A percentile compares a stretch with the other conserved stretches of the same genome.
These are phyloP conservation scores for Cotoneaster glaucophyllus DNA, from an alignment of 306 rosid species.

Conservation along the genomic window DNA sequence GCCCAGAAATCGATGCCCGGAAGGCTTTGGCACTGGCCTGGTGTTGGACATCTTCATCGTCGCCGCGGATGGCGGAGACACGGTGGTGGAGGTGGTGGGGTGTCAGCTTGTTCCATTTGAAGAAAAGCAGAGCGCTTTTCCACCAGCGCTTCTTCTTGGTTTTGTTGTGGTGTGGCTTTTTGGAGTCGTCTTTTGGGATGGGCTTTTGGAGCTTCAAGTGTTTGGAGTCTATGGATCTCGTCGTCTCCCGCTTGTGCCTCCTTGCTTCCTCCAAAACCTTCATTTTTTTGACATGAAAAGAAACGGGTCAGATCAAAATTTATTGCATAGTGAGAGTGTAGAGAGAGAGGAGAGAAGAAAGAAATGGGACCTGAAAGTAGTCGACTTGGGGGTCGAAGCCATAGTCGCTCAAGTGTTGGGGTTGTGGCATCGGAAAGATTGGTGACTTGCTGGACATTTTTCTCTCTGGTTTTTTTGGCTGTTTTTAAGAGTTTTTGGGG, in stretches of 20 bases:
- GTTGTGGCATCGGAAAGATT: slow-evolving; percentile 69
- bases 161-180: slow-evolving; percentile 32
- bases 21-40: slow-evolving; percentile 69
- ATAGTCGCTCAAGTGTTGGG: slow-evolving; percentile 91
- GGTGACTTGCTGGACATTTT: slow-evolving; percentile 70
- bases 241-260: slow-evolving; percentile 57
- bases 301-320: background rate
- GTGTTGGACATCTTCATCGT: slow-evolving; percentile 42
- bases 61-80: background rate
- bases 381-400: slow-evolving; percentile 93
- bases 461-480: background rate
- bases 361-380: slow-evolving; percentile 64
- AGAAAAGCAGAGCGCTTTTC: slow-evolving; percentile 63
- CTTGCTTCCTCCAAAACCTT: slow-evolving; percentile 86
- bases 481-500: background rate
- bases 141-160: slow-evolving; percentile 76
- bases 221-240: slow-evolving; percentile 73
- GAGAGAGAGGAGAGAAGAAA: background rate
- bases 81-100: background rate
- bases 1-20: slow-evolving; percentile 75
- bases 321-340: background rate
- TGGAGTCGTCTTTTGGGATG: slow-evolving; percentile 60
- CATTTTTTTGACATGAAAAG: background rate
- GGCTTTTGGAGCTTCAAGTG: slow-evolving; percentile 92
- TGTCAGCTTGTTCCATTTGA: slow-evolving; percentile 56